phyloP scores from a whole-genome alignment of 345 rosid genomes.

The Eutrema heterophyllum region DNA sequence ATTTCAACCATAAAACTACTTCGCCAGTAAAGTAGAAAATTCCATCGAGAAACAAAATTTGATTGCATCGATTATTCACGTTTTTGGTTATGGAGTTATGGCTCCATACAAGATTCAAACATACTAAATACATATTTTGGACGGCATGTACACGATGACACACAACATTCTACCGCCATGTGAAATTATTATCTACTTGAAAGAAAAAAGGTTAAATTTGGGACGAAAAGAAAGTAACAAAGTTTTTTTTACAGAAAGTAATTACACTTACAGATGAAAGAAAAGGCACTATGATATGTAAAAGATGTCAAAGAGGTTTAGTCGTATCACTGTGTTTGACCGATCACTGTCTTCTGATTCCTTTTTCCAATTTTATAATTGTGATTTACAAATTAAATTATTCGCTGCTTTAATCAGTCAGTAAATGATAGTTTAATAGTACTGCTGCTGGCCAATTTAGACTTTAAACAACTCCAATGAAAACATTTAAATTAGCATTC shows the following conservation, averaged over 20 bases:
- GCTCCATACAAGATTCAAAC: too few relatives aligned
- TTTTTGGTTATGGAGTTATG: background rate
- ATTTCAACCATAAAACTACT: too few relatives aligned
- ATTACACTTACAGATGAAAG: slow-evolving; percentile 23
- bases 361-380: background rate
- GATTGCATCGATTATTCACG: background rate
- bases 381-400: background rate
- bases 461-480: background rate
- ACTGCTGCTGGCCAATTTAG: background rate
- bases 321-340: slow-evolving; percentile 33
- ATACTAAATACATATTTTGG: too few relatives aligned
- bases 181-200: background rate
- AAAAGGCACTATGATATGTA: slow-evolving; percentile 2
- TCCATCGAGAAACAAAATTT: background rate
- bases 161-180: background rate
- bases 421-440: background rate
- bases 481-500: background rate
- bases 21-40: too few relatives aligned
- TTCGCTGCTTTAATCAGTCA: background rate
- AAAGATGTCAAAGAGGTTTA: slow-evolving; percentile 20
- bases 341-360: slow-evolving; percentile 22
- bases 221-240: slow-evolving; percentile 17
- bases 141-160: too few relatives aligned
- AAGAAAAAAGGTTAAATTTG: background rate
- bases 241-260: slow-evolving; percentile 17